phyloP scores from a whole-genome alignment of 75 land plant species.

The Azolla pinnata region DNA sequence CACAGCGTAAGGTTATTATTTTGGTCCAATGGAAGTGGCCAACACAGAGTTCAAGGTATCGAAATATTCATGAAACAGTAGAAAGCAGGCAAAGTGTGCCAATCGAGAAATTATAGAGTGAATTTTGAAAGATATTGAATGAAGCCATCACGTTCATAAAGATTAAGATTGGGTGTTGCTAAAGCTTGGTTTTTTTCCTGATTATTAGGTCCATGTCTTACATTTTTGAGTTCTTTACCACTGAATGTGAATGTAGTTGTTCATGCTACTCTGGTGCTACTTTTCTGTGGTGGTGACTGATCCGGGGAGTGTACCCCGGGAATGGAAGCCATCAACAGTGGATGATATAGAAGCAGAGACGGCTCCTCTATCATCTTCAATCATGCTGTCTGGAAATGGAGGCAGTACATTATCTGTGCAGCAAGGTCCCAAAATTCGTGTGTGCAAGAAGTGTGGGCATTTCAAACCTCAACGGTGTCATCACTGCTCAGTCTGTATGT shows the following conservation, averaged over 20 bases:
- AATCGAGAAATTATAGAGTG: too few relatives aligned
- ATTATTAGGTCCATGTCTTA: too few relatives aligned
- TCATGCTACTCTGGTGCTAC: slow-evolving; percentile 61
- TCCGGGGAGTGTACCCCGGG: slow-evolving; percentile 72
- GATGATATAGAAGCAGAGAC: slow-evolving; percentile 42
- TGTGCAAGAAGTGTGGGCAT: slow-evolving; percentile 59
- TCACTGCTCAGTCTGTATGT: slow-evolving; percentile 94
- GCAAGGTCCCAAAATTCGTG: slow-evolving; percentile 25
- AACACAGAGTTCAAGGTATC: too few relatives aligned
- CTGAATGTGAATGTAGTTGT: slow-evolving; percentile 53
- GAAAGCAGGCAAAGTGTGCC: too few relatives aligned
- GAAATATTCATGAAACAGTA: too few relatives aligned
- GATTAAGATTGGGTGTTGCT: too few relatives aligned
- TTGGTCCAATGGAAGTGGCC: too few relatives aligned
- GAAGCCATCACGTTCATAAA: too few relatives aligned
- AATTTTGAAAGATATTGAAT: too few relatives aligned
- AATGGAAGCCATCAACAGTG: slow-evolving; percentile 59
- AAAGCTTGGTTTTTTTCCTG: too few relatives aligned
- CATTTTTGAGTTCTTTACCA: too few relatives aligned
- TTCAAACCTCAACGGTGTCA: slow-evolving; percentile 91
- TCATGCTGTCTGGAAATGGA: slow-evolving; percentile 19
- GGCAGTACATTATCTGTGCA: slow-evolving; percentile 20
- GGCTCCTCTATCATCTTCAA: slow-evolving; percentile 9
- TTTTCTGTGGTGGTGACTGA: slow-evolving; percentile 59
- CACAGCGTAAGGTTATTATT: too few relatives aligned